Evolutionary conservation across 495 filamentous ascomycete species (phyloP).

Genomic region (Penicillium canariense): DNA sequence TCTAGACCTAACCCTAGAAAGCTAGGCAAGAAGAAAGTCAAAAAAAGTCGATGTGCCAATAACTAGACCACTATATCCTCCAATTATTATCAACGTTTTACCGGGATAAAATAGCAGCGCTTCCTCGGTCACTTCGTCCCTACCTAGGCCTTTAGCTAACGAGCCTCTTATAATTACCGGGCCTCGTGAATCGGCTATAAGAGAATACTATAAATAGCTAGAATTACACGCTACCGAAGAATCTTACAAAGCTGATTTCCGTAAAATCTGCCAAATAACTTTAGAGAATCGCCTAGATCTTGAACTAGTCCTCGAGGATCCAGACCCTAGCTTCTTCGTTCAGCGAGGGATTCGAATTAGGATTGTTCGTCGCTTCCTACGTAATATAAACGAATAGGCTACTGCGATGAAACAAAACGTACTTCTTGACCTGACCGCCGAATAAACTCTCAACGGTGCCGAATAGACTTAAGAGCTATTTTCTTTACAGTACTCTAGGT

Average conservation of each 20-base stretch:
- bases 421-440: too few species aligned
- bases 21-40: slow-evolving; percentile 8
- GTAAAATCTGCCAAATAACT: slow-evolving; percentile 16
- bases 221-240: slow-evolving; percentile 21
- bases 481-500: too few species aligned
- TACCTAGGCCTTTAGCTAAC: slow-evolving; percentile 1
- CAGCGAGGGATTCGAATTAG: slow-evolving; percentile 23
- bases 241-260: slow-evolving; percentile 23
- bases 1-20: slow-evolving; percentile 11
- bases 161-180: slow-evolving; percentile 13
- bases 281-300: slow-evolving; percentile 21
- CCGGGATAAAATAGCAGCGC: slow-evolving; percentile 1
- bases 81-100: slow-evolving; percentile 10
- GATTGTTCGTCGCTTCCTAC: slow-evolving; percentile 24
- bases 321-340: slow-evolving; percentile 20
- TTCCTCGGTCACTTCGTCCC: slow-evolving; percentile 4
- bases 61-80: slow-evolving; percentile 1
- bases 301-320: slow-evolving; percentile 18
- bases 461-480: too few species aligned
- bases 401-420: slow-evolving; percentile 13
- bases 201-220: slow-evolving; percentile 22
- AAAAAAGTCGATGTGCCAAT: slow-evolving; percentile 7
- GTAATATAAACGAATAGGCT: slow-evolving; percentile 26
- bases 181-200: slow-evolving; percentile 16
- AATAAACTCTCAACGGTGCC: too few species aligned